A percentile compares a stretch with the other conserved stretches of the same genome.
Conservation (phyloP, 225 moss, liverwort and hornwort species). For the Neckera pumila region DNA sequence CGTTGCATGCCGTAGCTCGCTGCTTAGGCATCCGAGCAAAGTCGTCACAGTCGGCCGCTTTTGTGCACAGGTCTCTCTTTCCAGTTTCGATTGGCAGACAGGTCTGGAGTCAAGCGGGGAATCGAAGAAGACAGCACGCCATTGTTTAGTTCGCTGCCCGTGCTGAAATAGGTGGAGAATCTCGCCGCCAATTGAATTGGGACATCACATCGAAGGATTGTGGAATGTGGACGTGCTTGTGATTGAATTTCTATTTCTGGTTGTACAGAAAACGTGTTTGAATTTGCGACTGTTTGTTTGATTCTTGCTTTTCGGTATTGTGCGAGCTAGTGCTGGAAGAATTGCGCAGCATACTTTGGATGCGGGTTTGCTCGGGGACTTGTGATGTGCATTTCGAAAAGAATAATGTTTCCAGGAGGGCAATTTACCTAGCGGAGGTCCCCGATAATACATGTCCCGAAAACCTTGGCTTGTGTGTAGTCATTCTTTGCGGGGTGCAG, state of each 20-base stretch:
- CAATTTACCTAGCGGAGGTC: neutral
- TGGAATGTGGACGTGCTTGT: neutral
- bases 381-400: neutral
- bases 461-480: neutral
- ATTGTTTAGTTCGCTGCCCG: neutral
- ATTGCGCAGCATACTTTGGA: neutral
- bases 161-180: constrained; percentile 1
- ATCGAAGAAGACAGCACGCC: neutral
- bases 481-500: neutral
- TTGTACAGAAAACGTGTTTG: neutral
- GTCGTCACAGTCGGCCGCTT: constrained; percentile 4
- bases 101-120: neutral
- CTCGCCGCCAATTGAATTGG: neutral
- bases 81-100: neutral
- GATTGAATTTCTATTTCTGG: neutral
- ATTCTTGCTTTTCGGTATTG: neutral
- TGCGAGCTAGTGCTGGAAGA: neutral
- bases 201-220: neutral
- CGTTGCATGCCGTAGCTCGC: constrained; percentile 22
- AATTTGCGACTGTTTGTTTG: neutral
- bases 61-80: constrained; percentile 14
- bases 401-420: neutral
- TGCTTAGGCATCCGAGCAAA: neutral
- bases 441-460: neutral
- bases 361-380: neutral